Evolutionary conservation across 1,139 yeast genomes (phyloP), one percentile per base, ranked within the genome.

Genomic region (Groenewaldozyma auringiensis): DNA sequence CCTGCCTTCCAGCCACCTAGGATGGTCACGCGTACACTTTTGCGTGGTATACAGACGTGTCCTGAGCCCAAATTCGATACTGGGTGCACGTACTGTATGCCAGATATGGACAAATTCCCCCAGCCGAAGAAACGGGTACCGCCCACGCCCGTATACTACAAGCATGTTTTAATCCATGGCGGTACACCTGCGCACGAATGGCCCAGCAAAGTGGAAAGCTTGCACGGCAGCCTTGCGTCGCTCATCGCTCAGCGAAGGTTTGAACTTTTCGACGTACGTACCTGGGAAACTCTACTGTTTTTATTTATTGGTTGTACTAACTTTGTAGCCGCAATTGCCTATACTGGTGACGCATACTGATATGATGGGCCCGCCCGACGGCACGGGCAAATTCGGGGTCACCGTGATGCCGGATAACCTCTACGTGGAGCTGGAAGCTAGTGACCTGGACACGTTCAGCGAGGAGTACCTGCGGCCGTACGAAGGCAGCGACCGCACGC

Each of bases 21-120:
- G 29, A 6, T 25, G 29, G 29, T 25, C 11, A n/a, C n/a, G n/a
- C n/a, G n/a, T n/a, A n/a, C n/a, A n/a, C n/a, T n/a, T n/a, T n/a
- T n/a, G n/a, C 29, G 29, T 8, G 11, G 29, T 25, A 25, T 25
- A 25, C 29, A 25, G 3, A 48, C 49, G 36, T 78, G 83, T 53
- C 84, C 85, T 0, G 58, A 62, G 4, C 83, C 84, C 0, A 50
- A 43, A 8, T 64, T 64, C 43, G 82, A 79, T 50, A 77, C 83
- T 0, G 85, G 84, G 0, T 81, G 86, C 57, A 78, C 84, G 0
- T 69, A 65, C 51, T 81, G 89, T 54, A 59, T 62, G 48, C 80
- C 78, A 0, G 58, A 59, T 20, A 68, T 48, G 50, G 39, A 31
- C 29, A 42, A 45, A 39, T 47, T 56, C 40, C 48, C 51, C 27